These are phyloP conservation scores for Boletus sp. DNA, from an alignment of 1,284 basidiomycete species.

Conservation along the genomic window DNA sequence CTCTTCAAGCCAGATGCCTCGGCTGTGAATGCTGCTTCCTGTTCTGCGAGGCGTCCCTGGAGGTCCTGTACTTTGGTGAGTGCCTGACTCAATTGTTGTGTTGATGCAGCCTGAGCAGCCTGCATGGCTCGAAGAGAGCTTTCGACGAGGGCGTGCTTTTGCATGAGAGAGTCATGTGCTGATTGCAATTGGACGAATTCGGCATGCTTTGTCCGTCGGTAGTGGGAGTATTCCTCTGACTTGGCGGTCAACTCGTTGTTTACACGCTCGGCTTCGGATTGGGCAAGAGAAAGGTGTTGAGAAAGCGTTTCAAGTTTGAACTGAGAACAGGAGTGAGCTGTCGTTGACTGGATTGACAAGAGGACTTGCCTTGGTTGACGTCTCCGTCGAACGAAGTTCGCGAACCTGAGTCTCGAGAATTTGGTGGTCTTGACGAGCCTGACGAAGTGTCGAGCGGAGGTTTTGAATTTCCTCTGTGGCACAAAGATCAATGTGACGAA, in stretches of 20 bases:
- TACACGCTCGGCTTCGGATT: constrained; percentile 70
- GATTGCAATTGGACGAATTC: constrained; percentile 76
- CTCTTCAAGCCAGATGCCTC: constrained; percentile 75
- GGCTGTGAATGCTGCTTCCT: constrained; percentile 75
- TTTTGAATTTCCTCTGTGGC: constrained; percentile 66
- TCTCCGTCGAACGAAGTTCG: constrained; percentile 70
- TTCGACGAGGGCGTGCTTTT: constrained; percentile 63
- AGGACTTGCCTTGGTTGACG: constrained; percentile 61
- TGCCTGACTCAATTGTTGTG: constrained; percentile 70
- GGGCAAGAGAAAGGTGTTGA: constrained; percentile 77
- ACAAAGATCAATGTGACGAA: constrained; percentile 13
- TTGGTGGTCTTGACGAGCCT: constrained; percentile 74
- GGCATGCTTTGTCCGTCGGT: constrained; percentile 72
- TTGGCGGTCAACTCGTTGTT: constrained; percentile 64
- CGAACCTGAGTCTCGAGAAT: constrained; percentile 65
- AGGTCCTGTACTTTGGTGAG: constrained; percentile 73
- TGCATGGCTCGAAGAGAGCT: constrained; percentile 72
- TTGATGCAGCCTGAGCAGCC: constrained; percentile 65
- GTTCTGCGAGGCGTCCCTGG: constrained; percentile 73
- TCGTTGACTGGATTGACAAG: neutral
- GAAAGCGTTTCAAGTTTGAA: constrained; percentile 80
- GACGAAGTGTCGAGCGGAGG: constrained; percentile 68
- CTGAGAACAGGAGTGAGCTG: constrained; percentile 41
- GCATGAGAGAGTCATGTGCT: constrained; percentile 67
- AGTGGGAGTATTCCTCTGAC: constrained; percentile 73